These are phyloP conservation scores for Leccinum imitatum DNA, from an alignment of 768 basidiomycete species.

Conservation along the genomic window DNA sequence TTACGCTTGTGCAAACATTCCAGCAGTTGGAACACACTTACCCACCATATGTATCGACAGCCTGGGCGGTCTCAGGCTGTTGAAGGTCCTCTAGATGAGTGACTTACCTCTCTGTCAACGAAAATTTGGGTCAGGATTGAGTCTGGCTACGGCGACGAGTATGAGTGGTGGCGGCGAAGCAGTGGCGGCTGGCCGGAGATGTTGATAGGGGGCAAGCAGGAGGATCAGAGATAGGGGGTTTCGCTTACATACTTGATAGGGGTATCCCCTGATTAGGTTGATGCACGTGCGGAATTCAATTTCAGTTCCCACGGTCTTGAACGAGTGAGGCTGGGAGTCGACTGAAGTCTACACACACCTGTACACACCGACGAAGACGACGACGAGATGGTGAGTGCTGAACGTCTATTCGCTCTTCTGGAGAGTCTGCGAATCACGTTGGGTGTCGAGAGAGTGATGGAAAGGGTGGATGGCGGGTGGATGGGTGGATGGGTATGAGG, in stretches of 20 bases:
- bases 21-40: neutral
- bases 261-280: neutral
- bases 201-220: too few species aligned
- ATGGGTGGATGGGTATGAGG: conserved; percentile 9
- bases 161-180: too few species aligned
- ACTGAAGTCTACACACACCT: neutral
- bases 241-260: neutral
- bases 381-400: conserved; percentile 48
- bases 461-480: conserved; percentile 21
- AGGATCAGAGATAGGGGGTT: too few species aligned
- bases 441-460: conserved; percentile 17
- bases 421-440: neutral
- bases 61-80: too few species aligned
- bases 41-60: neutral
- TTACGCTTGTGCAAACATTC: too few species aligned
- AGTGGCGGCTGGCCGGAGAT: too few species aligned
- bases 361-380: conserved; percentile 28
- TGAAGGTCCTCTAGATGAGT: neutral
- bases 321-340: conserved; percentile 3
- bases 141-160: too few species aligned
- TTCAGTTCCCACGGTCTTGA: conserved; percentile 23
- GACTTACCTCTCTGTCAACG: neutral
- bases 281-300: neutral
- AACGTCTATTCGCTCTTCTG: conserved; percentile 11
- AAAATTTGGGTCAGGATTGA: neutral